Evolutionary conservation across 306 rosid genomes (phyloP).

Genomic region (Alnus rubra): DNA sequence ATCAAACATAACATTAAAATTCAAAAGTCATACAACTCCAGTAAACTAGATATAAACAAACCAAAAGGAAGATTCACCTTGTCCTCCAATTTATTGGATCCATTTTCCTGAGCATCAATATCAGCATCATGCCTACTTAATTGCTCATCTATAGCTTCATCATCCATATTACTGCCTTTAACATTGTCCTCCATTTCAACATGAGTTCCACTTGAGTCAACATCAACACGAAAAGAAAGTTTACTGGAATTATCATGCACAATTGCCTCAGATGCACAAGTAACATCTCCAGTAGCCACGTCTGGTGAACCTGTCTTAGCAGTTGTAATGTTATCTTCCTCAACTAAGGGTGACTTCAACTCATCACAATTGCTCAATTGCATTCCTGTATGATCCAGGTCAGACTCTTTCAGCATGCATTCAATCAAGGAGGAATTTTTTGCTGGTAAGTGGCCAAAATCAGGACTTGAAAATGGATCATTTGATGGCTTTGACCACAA

Average conservation of each 20-base stretch:
- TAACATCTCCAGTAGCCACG: constrained; percentile 22
- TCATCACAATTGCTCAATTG: constrained; percentile 19
- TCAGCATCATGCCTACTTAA: constrained; percentile 21
- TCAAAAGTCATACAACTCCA: constrained; percentile 22
- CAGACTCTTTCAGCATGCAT: constrained; percentile 20
- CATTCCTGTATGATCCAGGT: constrained; percentile 38
- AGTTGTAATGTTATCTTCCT: constrained; percentile 30
- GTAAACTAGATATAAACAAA: neutral
- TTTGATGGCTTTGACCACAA: constrained; percentile 42
- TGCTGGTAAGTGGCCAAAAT: constrained; percentile 35
- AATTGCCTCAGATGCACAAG: constrained; percentile 23
- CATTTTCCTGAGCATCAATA: constrained; percentile 35
- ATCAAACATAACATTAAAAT: constrained; percentile 21
- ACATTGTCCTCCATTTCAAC: constrained; percentile 33
- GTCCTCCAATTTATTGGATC: constrained; percentile 23
- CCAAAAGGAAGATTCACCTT: constrained; percentile 32
- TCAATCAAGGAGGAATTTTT: constrained; percentile 31
- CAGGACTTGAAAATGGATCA: constrained; percentile 66
- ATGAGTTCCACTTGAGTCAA: constrained; percentile 35
- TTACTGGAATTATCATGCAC: constrained; percentile 26
- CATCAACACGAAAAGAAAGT: constrained; percentile 26
- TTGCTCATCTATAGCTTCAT: constrained; percentile 30
- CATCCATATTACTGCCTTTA: constrained; percentile 29
- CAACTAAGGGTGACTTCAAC: constrained; percentile 23
- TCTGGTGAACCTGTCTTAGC: constrained; percentile 24